Percentiles rank a stretch among this genome's conserved stretches.
phyloP scores from a whole-genome alignment of 345 rosid genomes.

The Chamaenerion angustifolium region DNA sequence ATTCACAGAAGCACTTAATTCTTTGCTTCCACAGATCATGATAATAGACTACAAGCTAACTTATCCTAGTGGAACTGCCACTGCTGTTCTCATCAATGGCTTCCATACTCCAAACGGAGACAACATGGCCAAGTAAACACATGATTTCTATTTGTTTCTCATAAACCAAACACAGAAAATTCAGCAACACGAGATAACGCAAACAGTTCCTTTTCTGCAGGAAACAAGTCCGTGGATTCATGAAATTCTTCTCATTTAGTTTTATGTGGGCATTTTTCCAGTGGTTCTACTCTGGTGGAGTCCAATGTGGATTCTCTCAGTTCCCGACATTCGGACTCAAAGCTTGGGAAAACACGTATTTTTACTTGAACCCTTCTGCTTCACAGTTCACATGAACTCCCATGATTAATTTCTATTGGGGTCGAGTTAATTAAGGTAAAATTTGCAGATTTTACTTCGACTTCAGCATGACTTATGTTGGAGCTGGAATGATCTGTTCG shows the following conservation, averaged over 20 bases:
- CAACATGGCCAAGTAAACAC: constrained; percentile 25
- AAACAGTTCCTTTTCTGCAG: constrained; percentile 14
- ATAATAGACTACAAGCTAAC: constrained; percentile 30
- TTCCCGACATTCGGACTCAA: constrained; percentile 34
- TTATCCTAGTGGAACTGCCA: constrained; percentile 46
- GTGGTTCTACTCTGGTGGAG: constrained; percentile 36
- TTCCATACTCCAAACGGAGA: constrained; percentile 35
- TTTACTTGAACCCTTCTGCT: background rate
- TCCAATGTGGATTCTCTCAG: constrained; percentile 30
- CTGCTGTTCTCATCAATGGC: constrained; percentile 42
- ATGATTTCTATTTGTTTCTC: background rate
- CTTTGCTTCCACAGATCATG: constrained; percentile 21
- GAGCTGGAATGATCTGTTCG: constrained; percentile 45
- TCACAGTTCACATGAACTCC: too few relatives aligned
- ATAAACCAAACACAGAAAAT: too few relatives aligned
- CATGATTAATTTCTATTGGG: too few relatives aligned
- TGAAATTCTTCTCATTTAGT: constrained; percentile 26
- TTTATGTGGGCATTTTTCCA: constrained; percentile 41
- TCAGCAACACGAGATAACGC: background rate
- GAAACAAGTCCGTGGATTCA: constrained; percentile 34
- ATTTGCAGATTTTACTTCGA: constrained; percentile 33
- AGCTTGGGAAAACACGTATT: constrained; percentile 31
- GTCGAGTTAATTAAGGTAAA: too few relatives aligned
- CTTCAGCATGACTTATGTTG: constrained; percentile 30
- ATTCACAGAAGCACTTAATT: background rate